These are phyloP conservation scores for Fusarium euwallaceae DNA, from an alignment of 2,329 filamentous ascomycete species.

Conservation along the genomic window DNA sequence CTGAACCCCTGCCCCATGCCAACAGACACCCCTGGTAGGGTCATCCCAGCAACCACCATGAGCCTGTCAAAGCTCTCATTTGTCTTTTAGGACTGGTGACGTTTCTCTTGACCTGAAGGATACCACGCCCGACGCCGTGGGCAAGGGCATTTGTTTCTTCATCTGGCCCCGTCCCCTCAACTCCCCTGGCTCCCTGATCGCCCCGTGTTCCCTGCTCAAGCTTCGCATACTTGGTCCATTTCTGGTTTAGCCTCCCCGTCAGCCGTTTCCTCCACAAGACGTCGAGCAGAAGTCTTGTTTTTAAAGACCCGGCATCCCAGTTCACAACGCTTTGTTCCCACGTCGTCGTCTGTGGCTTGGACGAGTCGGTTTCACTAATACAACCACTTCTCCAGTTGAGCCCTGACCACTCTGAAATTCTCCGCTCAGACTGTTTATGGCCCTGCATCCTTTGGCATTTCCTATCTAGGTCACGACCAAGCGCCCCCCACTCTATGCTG, in stretches of 20 bases:
- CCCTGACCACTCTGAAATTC: constrained; percentile 46
- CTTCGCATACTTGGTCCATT: constrained; percentile 48
- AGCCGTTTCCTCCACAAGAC: constrained; percentile 48
- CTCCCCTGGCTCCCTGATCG: constrained; percentile 48
- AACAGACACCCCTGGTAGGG: constrained; percentile 42
- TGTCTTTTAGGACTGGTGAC: constrained; percentile 41
- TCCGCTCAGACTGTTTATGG: constrained; percentile 44
- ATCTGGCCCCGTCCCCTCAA: constrained; percentile 38
- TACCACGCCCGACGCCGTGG: constrained; percentile 38
- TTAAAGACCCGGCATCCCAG: constrained; percentile 42
- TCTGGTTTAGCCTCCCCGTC: constrained; percentile 47
- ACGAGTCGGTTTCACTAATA: constrained; percentile 47
- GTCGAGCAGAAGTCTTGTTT: constrained; percentile 34
- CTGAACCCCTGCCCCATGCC: constrained; percentile 45
- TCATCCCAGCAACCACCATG: constrained; percentile 46
- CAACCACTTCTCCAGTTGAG: constrained; percentile 44
- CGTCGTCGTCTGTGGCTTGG: constrained; percentile 45
- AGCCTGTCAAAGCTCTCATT: constrained; percentile 45
- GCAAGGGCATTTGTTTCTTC: constrained; percentile 47
- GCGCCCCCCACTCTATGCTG: constrained; percentile 36
- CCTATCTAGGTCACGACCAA: constrained; percentile 53
- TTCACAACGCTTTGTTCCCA: constrained; percentile 44
- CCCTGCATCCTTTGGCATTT: constrained; percentile 52
- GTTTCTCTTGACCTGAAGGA: constrained; percentile 46
- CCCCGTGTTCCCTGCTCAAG: constrained; percentile 47